phyloP scores from a whole-genome alignment of 2,329 filamentous ascomycete species.

The Aureobasidium leucospermi region DNA sequence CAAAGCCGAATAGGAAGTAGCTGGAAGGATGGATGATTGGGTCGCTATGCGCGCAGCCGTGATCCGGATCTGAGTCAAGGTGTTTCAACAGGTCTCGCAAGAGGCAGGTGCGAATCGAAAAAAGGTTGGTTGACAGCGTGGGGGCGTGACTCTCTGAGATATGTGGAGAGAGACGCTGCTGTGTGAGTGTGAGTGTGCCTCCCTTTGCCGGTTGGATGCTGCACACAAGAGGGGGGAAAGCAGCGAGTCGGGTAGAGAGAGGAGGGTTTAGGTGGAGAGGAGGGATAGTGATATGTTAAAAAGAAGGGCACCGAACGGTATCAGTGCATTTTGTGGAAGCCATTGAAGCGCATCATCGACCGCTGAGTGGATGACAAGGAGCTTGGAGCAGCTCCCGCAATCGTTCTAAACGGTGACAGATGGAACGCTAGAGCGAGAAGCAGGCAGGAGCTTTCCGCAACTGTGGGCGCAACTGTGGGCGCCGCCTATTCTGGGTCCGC shows the following conservation, averaged over 20 bases:
- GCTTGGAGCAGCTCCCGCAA: conserved; percentile 15
- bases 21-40: conserved; percentile 1
- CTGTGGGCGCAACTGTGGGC: conserved; percentile 1
- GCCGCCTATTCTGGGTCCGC: conserved; percentile 15
- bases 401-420: conserved; percentile 15
- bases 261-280: conserved; percentile 9
- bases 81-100: conserved; percentile 15
- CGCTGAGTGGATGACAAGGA: conserved; percentile 14
- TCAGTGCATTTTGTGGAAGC: conserved; percentile 14
- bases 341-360: conserved; percentile 16
- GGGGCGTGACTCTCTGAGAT: conserved; percentile 10
- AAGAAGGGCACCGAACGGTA: conserved; percentile 15
- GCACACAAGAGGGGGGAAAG: conserved; percentile 2
- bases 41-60: conserved; percentile 11
- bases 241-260: conserved; percentile 12
- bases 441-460: conserved; percentile 1
- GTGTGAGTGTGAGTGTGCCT: neutral
- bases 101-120: neutral
- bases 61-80: conserved; percentile 13
- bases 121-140: conserved; percentile 5
- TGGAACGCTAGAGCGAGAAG: conserved; percentile 13
- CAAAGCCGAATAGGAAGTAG: conserved; percentile 13
- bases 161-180: conserved; percentile 6
- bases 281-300: conserved; percentile 13
- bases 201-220: conserved; percentile 5